These are phyloP conservation scores for Sarcocystis neurona DNA, from an alignment of 169 alveolate genomes.

Conservation along the genomic window DNA sequence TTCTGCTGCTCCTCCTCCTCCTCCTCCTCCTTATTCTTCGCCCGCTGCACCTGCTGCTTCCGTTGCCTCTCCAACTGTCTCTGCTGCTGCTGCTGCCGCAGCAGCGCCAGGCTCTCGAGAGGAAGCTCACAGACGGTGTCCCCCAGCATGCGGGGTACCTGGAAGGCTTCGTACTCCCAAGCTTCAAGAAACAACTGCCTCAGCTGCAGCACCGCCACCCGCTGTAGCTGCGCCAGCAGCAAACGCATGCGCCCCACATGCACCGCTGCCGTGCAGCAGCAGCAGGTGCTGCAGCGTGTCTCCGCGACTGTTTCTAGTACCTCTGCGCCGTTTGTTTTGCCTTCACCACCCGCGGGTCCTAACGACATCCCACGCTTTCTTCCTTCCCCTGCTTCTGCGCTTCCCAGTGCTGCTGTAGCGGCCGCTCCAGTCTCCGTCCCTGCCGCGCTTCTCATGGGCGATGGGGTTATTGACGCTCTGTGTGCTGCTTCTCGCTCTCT, in stretches of 20 bases:
- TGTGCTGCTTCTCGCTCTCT: too few relatives aligned
- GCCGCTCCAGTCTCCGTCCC: background rate
- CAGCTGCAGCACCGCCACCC: conserved; percentile 38
- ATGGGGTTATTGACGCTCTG: too few relatives aligned
- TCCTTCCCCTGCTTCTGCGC: background rate
- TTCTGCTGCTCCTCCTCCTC: background rate
- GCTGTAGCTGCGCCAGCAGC: conserved; percentile 23
- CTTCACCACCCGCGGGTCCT: background rate
- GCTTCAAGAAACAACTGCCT: conserved; percentile 47
- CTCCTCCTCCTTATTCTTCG: background rate
- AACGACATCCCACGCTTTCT: background rate
- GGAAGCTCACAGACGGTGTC: conserved; percentile 12
- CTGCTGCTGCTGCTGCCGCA: conserved; percentile 22
- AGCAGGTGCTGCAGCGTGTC: background rate
- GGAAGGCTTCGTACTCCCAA: conserved; percentile 43
- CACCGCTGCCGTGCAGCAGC: conserved; percentile 5
- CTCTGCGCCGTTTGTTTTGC: background rate
- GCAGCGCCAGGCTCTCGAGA: background rate
- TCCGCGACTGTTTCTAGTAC: background rate
- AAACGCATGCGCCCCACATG: too few relatives aligned
- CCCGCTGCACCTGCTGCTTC: too few relatives aligned
- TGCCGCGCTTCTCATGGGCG: background rate
- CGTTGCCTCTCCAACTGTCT: too few relatives aligned
- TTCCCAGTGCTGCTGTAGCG: background rate
- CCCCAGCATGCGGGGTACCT: background rate